Conservation (phyloP, 2,329 filamentous ascomycete species). For the Rhexocercosporidium sp. region DNA sequence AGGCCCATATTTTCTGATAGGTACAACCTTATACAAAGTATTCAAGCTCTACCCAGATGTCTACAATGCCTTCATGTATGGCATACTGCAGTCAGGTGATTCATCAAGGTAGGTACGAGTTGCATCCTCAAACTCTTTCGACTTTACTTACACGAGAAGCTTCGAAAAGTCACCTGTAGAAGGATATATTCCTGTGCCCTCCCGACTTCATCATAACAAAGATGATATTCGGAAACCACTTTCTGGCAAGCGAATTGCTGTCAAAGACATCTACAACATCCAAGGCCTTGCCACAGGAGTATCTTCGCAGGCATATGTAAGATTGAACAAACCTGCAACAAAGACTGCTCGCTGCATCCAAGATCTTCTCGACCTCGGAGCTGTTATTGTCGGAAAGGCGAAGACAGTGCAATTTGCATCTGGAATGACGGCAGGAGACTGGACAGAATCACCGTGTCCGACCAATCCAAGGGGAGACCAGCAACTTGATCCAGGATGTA, state of each 20-base stretch:
- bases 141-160: neutral
- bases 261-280: conserved; percentile 67
- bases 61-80: conserved; percentile 24
- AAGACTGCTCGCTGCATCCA: conserved; percentile 56
- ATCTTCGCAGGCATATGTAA: conserved; percentile 62
- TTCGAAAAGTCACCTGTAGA: neutral
- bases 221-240: conserved; percentile 57
- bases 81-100: conserved; percentile 13
- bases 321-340: conserved; percentile 51
- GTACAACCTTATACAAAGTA: conserved; percentile 10
- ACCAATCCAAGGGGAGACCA: conserved; percentile 52
- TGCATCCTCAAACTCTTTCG: neutral
- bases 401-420: conserved; percentile 53
- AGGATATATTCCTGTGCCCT: conserved; percentile 57
- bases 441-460: conserved; percentile 46
- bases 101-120: conserved; percentile 23
- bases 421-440: conserved; percentile 45
- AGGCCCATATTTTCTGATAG: conserved; percentile 25
- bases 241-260: conserved; percentile 62
- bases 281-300: conserved; percentile 59
- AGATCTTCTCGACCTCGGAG: conserved; percentile 62
- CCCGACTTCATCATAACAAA: conserved; percentile 57
- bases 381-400: conserved; percentile 57
- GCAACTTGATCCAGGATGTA: conserved; percentile 51
- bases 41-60: conserved; percentile 25